Conservation (phyloP, 257 asterid species). For the Striga asiatica region DNA sequence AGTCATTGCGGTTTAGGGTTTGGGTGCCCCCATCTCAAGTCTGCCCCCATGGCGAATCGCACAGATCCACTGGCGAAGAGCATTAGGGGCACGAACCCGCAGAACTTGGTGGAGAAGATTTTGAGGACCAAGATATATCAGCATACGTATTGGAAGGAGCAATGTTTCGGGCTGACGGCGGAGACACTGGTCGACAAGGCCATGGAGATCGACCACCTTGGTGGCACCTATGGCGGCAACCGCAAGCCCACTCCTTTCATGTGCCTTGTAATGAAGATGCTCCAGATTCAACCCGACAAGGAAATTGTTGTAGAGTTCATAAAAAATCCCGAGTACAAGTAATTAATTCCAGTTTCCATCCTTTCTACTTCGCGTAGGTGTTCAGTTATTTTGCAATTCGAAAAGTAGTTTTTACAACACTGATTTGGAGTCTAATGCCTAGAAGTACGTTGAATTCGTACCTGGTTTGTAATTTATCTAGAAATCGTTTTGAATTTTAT, state of each 20-base stretch:
- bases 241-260: constrained; percentile 47
- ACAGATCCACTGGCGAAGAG: constrained; percentile 84
- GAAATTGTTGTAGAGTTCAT: constrained; percentile 94
- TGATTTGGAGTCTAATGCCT: not conserved
- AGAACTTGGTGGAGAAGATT: constrained; percentile 82
- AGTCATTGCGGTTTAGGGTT: not conserved
- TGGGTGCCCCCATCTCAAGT: too few species aligned
- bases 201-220: constrained; percentile 93
- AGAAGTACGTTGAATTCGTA: not conserved
- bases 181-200: constrained; percentile 98
- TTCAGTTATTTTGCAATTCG: not conserved
- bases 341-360: not conserved
- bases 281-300: constrained; percentile 96
- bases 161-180: constrained; percentile 87
- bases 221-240: constrained; percentile 41
- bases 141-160: constrained; percentile 85
- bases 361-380: not conserved
- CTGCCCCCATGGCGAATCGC: constrained; percentile 62
- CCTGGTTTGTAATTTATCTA: not conserved
- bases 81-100: constrained; percentile 91
- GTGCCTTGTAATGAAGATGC: constrained; percentile 90
- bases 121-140: constrained; percentile 77
- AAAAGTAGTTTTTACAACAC: not conserved
- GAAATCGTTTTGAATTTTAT: not conserved
- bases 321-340: constrained; percentile 89